A percentile compares a stretch with the other conserved stretches of the same genome.
Conservation (phyloP, 192 early-diverging fungal species). For the Mortierella antarctica region DNA sequence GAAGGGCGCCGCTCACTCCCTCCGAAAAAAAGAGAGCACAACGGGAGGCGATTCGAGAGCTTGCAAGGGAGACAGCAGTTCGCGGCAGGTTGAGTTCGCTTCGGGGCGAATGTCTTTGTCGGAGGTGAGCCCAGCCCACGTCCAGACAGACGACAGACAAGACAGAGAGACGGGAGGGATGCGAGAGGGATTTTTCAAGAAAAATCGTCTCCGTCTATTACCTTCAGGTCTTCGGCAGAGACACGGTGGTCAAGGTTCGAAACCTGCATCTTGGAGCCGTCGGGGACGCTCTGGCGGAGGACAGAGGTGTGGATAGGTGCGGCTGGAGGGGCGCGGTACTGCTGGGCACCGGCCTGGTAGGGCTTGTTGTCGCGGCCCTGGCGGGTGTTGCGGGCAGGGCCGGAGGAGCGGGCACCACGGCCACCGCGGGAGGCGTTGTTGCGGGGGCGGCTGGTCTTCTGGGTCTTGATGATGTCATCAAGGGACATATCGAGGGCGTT, state of each 20-base stretch:
- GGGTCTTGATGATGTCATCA: slow-evolving; percentile 60
- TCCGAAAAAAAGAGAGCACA: no score
- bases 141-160: not conserved
- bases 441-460: slow-evolving; percentile 28
- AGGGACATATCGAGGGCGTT: slow-evolving; percentile 59
- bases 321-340: slow-evolving; percentile 20
- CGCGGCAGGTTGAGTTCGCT: no score
- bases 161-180: not conserved
- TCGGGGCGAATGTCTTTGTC: no score
- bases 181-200: slow-evolving; percentile 10
- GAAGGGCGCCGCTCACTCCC: no score
- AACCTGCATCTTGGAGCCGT: slow-evolving; percentile 65
- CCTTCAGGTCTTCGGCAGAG: slow-evolving; percentile 63
- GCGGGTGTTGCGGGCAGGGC: slow-evolving; percentile 52
- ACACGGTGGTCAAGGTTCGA: slow-evolving; percentile 68
- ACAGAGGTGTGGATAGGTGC: slow-evolving; percentile 40
- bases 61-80: not conserved
- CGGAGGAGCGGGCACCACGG: slow-evolving; percentile 27
- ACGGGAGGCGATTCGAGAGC: no score
- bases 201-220: slow-evolving; percentile 39
- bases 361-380: slow-evolving; percentile 46
- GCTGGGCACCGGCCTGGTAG: slow-evolving; percentile 40
- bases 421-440: slow-evolving; percentile 19
- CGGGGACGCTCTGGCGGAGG: slow-evolving; percentile 44
- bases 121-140: no score